These are phyloP conservation scores for Aspergillus unguis DNA, from an alignment of 2,329 filamentous ascomycete species.

Conservation along the genomic window DNA sequence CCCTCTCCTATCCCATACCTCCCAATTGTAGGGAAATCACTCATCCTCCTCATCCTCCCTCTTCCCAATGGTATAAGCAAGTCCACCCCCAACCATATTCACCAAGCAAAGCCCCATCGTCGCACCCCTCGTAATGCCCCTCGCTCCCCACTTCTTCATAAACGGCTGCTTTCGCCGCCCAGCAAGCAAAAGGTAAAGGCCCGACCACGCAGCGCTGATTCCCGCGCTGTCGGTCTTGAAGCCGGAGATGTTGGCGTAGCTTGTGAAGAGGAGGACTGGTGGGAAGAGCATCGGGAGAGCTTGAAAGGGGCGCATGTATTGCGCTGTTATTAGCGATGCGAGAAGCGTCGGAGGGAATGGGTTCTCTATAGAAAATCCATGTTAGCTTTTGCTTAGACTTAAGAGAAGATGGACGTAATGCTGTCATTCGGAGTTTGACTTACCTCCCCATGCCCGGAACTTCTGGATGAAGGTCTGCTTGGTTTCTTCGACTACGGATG, in stretches of 20 bases:
- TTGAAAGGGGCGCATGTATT: slow-evolving; percentile 65
- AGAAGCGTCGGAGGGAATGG: slow-evolving; percentile 63
- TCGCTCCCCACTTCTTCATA: slow-evolving; percentile 45
- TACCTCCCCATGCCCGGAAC: slow-evolving; percentile 45
- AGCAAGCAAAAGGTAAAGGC: slow-evolving; percentile 62
- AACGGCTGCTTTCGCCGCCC: slow-evolving; percentile 51
- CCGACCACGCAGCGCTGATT: slow-evolving; percentile 62
- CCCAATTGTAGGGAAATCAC: not conserved
- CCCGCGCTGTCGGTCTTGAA: slow-evolving; percentile 64
- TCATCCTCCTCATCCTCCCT: slow-evolving; percentile 37
- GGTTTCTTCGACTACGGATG: slow-evolving; percentile 31
- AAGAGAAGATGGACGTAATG: too few relatives aligned
- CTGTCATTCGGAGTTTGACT: slow-evolving; percentile 2
- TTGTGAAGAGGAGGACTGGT: slow-evolving; percentile 62
- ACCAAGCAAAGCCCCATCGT: slow-evolving; percentile 46
- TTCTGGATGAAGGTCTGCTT: slow-evolving; percentile 40
- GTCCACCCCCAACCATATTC: slow-evolving; percentile 46
- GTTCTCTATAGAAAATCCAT: slow-evolving; percentile 48
- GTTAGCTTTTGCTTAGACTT: too few relatives aligned
- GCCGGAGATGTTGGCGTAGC: slow-evolving; percentile 62
- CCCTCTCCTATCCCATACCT: too few relatives aligned
- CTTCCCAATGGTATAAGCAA: slow-evolving; percentile 46
- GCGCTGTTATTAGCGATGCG: slow-evolving; percentile 63
- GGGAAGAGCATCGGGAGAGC: slow-evolving; percentile 65
- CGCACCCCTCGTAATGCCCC: slow-evolving; percentile 44